phyloP scores from a whole-genome alignment of 2,329 filamentous ascomycete genomes.

The Metarhizium robertsii region DNA sequence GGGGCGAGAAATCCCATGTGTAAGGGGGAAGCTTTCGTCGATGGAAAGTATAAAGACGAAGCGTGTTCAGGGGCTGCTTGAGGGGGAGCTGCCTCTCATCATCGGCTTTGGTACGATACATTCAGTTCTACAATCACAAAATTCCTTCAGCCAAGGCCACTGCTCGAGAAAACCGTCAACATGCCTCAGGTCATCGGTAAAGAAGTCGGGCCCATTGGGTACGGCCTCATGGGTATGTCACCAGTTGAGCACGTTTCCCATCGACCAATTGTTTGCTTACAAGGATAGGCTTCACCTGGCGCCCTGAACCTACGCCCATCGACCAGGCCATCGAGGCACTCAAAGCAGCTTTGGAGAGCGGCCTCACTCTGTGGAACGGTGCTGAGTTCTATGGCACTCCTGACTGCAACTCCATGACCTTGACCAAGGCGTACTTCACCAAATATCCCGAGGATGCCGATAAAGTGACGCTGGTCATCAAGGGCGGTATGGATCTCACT shows the following conservation, averaged over 20 bases:
- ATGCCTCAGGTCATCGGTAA: slow-evolving; percentile 22
- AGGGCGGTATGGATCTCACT: slow-evolving; percentile 38
- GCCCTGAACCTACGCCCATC: slow-evolving; percentile 26
- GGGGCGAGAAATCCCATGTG: not conserved
- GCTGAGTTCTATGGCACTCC: slow-evolving; percentile 56
- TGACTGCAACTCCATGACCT: slow-evolving; percentile 46
- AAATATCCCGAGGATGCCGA: slow-evolving; percentile 54
- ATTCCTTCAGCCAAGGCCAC: too few species aligned
- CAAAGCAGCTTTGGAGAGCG: slow-evolving; percentile 37
- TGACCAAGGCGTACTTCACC: slow-evolving; percentile 53
- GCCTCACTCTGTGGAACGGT: slow-evolving; percentile 49
- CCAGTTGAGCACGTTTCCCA: not conserved
- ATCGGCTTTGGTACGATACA: not conserved
- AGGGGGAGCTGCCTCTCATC: not conserved
- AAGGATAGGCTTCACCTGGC: slow-evolving; percentile 33
- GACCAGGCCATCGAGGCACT: slow-evolving; percentile 44
- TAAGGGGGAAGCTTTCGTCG: not conserved
- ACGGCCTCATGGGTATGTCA: slow-evolving; percentile 42
- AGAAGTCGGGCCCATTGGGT: slow-evolving; percentile 40
- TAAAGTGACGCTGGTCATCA: slow-evolving; percentile 53
- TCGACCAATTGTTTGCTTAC: not conserved
- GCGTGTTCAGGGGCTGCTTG: not conserved
- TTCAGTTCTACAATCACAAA: too few species aligned
- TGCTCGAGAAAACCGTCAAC: not conserved
- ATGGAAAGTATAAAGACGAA: not conserved